Evolutionary conservation across 2,329 filamentous ascomycete species (phyloP), one percentile per base, ranked within the genome.

Genomic region (Phialophora expanda): DNA sequence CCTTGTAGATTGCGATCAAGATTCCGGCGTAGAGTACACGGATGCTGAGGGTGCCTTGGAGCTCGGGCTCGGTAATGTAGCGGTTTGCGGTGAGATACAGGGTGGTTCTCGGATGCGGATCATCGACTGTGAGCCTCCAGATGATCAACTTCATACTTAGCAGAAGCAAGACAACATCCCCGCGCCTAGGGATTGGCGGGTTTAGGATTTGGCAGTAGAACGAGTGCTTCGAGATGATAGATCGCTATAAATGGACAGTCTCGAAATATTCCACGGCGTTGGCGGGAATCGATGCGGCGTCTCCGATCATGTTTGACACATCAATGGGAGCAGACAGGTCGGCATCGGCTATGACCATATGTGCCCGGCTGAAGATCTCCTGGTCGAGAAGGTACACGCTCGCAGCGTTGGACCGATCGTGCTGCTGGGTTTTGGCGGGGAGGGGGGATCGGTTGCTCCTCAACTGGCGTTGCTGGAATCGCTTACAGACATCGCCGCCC

Each of bases 1-100:
- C 54, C 62, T 77, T 75, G 58, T 77, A 77, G 8, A 74, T 8
- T 26, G 74, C 66, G 17, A 77, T 68, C 5, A 77, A 64, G 11
- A 77, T 56, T 3, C 60, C 64, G 14, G 74, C 68, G 60, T 78
- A 75, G 2, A 76, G 57, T 6, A 73, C 48, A 54, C 68, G 64
- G 20, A 74, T 64, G 2, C 72, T 73, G 32, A 73, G 51, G 30
- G 70, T 51, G 1, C 70, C 74, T 20, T 62, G 66, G 11, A 64
- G 61, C 59, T 76, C 74, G 5, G 73, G 60, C 30, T 53, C 28
- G 26, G 65, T 51, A 3, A 56, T 56, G 46, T 66, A 66, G 32
- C 62, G 61, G 55, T 70, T 72, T 11, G 61, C 61, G 55, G 61
- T 41, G 6, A 61, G 22, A 48, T 72, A 73, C 28, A 72, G 26